Base-by-base conservation (phyloP, 768 basidiomycete species). In the Lactifluus pinguis region DNA sequence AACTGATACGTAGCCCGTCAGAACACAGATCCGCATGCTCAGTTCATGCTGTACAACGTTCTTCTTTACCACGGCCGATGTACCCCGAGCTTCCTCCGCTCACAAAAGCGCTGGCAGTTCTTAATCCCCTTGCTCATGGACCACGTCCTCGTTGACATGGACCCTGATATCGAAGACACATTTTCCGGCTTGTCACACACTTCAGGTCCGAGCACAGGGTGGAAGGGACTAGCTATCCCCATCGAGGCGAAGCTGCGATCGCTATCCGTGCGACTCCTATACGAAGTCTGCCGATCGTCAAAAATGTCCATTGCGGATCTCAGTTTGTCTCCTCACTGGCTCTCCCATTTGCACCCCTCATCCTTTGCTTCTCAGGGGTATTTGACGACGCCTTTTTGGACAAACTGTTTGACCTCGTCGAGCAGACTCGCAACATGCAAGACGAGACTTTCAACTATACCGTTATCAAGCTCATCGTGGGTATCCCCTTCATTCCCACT, bases 381-480 rank as follows among this genome's bases (percentile, higher is more conserved):
- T 98, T 97, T 69, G 79, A 82, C 65, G 89, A 95, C 64, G 53
- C 75, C 0, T 97, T 98, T 71, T 85, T 99, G 50, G 90, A 94
- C 62, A 83, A 86, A 67, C 73, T 99, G 49, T 95, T 97, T 67
- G 89, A 95, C 54, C 81, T 98, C 47, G 92, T 99, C 42, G 97
- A 99, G 71, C 84, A 89, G 66, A 98, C 97, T 0, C 79, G 90
- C 49, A 80, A 87, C 64, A 83, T 90, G 76, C 83, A 84, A 1
- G 95, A 98, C 68, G 97, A 99, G 62, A 83, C 86, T 0, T 87
- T 98, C 73, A 98, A 98, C 69, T 98, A 98, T 70, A 86, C 90
- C 1, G 86, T 98, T 41, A 95, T 99, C 72, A 95, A 95, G 70
- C 79, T 98, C 38, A 85, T 98, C 63, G 95, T 95, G 67, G 71